phyloP scores from a whole-genome alignment of 805 yeast species.

The Candida ovalis region DNA sequence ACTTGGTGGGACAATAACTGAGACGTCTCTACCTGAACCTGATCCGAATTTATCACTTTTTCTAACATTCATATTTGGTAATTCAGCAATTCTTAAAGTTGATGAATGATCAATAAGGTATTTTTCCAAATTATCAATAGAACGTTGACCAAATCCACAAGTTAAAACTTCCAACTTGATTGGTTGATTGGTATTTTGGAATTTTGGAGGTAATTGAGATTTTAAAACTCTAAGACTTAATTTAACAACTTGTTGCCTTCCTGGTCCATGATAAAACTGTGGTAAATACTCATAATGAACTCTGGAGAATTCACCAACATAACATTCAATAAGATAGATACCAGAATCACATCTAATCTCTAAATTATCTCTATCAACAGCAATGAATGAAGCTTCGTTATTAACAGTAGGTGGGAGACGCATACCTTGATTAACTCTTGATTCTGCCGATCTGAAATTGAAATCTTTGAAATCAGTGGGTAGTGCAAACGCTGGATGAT shows the following conservation, averaged over 20 bases:
- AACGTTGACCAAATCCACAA: constrained; percentile 56
- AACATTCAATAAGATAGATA: constrained; percentile 69
- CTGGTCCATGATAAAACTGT: constrained; percentile 49
- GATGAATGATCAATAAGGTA: constrained; percentile 22
- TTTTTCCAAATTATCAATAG: constrained; percentile 46
- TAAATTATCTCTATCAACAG: constrained; percentile 42
- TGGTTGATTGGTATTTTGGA: constrained; percentile 28
- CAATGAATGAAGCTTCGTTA: constrained; percentile 42
- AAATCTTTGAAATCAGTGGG: constrained; percentile 57
- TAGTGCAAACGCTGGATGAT: constrained; percentile 74
- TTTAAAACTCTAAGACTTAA: constrained; percentile 47
- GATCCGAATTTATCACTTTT: constrained; percentile 24
- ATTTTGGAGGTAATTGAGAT: constrained; percentile 32
- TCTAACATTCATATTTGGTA: constrained; percentile 11
- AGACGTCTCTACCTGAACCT: constrained; percentile 14
- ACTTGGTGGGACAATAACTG: constrained; percentile 14
- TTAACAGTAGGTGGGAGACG: constrained; percentile 28
- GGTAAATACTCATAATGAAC: constrained; percentile 63
- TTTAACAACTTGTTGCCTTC: constrained; percentile 50
- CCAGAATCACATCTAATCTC: constrained; percentile 58
- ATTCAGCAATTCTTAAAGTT: constrained; percentile 14
- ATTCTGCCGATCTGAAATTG: constrained; percentile 33
- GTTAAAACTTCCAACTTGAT: constrained; percentile 53
- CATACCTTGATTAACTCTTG: constrained; percentile 29
- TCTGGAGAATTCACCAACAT: constrained; percentile 55